A percentile compares a stretch with the other conserved stretches of the same genome.
Conservation (phyloP, 75 land plant species). For the Cryptomeria japonica region DNA sequence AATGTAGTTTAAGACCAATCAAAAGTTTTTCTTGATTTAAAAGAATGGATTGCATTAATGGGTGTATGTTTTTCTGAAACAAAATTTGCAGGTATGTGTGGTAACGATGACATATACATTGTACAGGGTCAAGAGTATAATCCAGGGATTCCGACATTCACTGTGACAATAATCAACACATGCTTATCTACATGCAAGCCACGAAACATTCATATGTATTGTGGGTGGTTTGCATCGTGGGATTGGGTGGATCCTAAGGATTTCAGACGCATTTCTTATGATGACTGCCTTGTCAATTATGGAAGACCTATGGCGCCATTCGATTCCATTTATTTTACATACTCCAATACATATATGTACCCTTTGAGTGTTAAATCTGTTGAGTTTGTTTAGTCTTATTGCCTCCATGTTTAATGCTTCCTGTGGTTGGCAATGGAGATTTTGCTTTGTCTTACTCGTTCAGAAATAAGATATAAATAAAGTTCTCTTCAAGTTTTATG, state of each 20-base stretch:
- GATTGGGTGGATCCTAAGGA: slow-evolving; percentile 35
- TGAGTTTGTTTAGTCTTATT: slow-evolving; percentile 21
- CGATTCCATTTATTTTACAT: slow-evolving; percentile 39
- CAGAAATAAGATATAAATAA: no score
- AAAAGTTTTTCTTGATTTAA: background rate
- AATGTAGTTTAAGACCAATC: no score
- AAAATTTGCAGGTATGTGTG: slow-evolving; percentile 23
- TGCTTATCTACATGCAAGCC: slow-evolving; percentile 31
- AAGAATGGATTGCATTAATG: background rate
- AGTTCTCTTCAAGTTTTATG: no score
- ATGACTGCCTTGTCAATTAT: slow-evolving; percentile 51
- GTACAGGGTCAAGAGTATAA: slow-evolving; percentile 27
- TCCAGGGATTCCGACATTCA: slow-evolving; percentile 28
- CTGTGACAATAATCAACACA: slow-evolving; percentile 19
- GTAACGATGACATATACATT: slow-evolving; percentile 36
- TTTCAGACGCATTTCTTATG: slow-evolving; percentile 34
- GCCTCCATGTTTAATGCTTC: no score
- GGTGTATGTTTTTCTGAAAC: background rate
- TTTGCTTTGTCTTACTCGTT: no score
- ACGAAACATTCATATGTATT: slow-evolving; percentile 33
- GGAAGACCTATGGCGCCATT: slow-evolving; percentile 37
- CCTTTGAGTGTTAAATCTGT: slow-evolving; percentile 31
- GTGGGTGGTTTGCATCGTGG: slow-evolving; percentile 53
- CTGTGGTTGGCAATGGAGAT: no score
- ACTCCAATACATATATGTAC: slow-evolving; percentile 45